phyloP scores from a whole-genome alignment of 2,329 filamentous ascomycete species.

The Fusarium tanahbumbuense region DNA sequence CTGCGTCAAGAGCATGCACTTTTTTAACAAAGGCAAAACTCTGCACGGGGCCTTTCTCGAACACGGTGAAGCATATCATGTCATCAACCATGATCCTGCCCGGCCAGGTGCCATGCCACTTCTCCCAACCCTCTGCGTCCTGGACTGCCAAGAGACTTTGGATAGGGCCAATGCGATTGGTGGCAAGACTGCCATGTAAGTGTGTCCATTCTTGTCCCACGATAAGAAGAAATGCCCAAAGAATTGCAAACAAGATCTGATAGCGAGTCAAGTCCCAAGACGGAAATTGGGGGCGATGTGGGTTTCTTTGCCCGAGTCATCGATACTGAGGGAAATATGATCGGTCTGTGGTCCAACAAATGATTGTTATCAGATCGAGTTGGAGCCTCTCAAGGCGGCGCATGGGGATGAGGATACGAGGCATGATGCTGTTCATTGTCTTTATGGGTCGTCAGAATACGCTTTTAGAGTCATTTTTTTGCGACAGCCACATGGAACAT shows the following conservation, averaged over 20 bases:
- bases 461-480: background rate
- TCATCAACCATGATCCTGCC: constrained; percentile 44
- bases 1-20: constrained; percentile 49
- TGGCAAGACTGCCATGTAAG: constrained; percentile 53
- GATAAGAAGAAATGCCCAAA: background rate
- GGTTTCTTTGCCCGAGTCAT: constrained; percentile 53
- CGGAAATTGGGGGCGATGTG: constrained; percentile 50
- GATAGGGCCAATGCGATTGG: constrained; percentile 47
- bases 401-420: background rate
- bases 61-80: constrained; percentile 47
- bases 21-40: constrained; percentile 50
- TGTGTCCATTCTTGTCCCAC: constrained; percentile 32
- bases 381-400: background rate
- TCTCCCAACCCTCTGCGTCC: constrained; percentile 51
- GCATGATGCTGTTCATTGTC: background rate
- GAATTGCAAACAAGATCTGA: constrained; percentile 1
- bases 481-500: constrained; percentile 1
- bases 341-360: constrained; percentile 51
- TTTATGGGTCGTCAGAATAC: background rate
- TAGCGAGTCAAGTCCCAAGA: constrained; percentile 49
- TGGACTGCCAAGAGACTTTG: constrained; percentile 50
- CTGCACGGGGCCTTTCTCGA: constrained; percentile 53
- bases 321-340: constrained; percentile 55
- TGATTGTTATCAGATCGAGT: constrained; percentile 24
- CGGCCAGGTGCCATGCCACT: constrained; percentile 45